Base-by-base conservation (phyloP, 1,284 basidiomycete genomes). In the Tremellales sp. region DNA sequence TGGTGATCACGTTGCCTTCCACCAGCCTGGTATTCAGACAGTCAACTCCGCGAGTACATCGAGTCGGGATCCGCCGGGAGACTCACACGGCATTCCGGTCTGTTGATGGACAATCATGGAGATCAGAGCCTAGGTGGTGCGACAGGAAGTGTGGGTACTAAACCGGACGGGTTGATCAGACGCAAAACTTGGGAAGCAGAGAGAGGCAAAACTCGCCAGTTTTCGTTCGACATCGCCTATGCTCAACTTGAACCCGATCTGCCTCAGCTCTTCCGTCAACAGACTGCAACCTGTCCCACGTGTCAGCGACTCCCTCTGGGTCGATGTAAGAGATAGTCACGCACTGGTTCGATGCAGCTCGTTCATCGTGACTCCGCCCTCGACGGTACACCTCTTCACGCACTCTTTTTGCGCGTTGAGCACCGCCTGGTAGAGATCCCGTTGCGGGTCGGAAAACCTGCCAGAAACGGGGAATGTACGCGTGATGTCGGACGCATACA, bases 401-500 rank as follows among this genome's bases (percentile, higher is more conserved):
- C 76, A 76, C 31, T 66, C 63, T 53, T 79, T 78, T 47, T 78
- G 74, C 16, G 75, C 76, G 36, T 69, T 71, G 39, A 81, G 62
- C 1, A 80, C 76, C 0, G 78, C 79, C 37, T 81, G 76, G 73
- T 99, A 99, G 10, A 99, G 79, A 47, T 93, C 91, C 22, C 78
- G 77, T 66, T 99, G 95, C 1, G 92, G 77, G 0, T 77, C 62
- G 1, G 83, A 84, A 70, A 97, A 98, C 21, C 65, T 76, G 1
- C 91, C 91, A 4, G 81, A 83, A 13, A 81, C 84, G 1, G 95
- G 94, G 68, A 85, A 97, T 13, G 93, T 92, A 33, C 94, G 86
- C 6, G 92, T 97, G 59, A 98, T 97, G 70, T 98, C 94, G 34
- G 89, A 92, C 2, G 91, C 90, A 65, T 98, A 98, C 40, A 65